Conservation (phyloP, 176 grass and related monocot species). For the Coix lacrymajobi region DNA sequence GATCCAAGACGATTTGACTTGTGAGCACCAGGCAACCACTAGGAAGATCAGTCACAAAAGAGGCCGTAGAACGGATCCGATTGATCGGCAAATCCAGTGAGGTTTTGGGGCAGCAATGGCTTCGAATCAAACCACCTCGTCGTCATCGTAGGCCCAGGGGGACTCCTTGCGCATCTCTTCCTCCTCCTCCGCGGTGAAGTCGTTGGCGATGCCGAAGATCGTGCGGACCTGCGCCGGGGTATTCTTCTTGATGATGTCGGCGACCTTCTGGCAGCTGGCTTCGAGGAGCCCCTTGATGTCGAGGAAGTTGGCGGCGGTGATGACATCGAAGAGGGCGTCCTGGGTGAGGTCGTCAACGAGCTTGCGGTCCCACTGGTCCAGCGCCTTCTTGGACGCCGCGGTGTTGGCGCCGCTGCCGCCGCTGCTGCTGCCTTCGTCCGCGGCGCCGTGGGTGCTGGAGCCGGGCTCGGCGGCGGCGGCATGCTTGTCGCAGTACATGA, state of each 20-base stretch:
- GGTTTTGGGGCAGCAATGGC: not conserved
- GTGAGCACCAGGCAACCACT: not conserved
- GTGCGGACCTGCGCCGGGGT: not conserved
- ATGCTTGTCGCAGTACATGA: not conserved
- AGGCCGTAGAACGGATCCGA: not conserved
- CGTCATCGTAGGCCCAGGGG: not conserved
- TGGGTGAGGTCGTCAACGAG: not conserved
- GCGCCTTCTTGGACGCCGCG: not conserved
- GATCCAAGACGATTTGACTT: not conserved
- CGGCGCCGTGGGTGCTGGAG: not conserved
- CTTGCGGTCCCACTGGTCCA: not conserved
- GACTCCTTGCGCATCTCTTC: not conserved
- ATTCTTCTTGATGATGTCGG: not conserved
- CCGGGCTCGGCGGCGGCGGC: not conserved
- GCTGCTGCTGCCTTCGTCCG: not conserved
- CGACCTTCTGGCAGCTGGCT: not conserved
- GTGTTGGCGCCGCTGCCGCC: not conserved
- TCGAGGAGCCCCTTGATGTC: not conserved
- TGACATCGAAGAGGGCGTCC: not conserved
- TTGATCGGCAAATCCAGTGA: conserved; percentile 1
- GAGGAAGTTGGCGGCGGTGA: not conserved
- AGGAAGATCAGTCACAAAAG: not conserved
- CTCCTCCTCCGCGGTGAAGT: not conserved
- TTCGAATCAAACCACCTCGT: not conserved
- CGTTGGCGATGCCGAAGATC: not conserved